Evolutionary conservation across 257 asterid genomes (phyloP), one percentile per base, ranked within the genome.

Genomic region (Cynanchum wilfordii): DNA sequence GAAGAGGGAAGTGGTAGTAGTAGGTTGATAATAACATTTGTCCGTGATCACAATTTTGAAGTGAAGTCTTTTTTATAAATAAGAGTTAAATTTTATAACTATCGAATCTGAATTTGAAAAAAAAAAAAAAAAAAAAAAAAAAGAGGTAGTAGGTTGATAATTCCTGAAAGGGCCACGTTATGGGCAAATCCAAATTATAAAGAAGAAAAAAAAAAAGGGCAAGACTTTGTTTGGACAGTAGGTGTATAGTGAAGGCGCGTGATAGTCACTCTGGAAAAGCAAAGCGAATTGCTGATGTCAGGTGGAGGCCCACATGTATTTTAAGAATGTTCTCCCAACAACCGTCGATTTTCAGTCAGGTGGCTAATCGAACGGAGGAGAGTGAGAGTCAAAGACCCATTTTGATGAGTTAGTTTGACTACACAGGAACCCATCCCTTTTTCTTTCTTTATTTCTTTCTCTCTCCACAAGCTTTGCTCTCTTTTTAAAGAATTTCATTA

Each of bases 381-480:
- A 7, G 42, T 24, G 64, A 68, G 77, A 80, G 88, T 83, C 85
- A 83, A 84, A 78, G 62, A 62, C 76, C 73, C 76, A 75, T 73
- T 66, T 45, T 51, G 49, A 72, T 68, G 70, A 68, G 74, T 79
- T 47, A 77, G 79, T 84, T 79, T 85, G 87, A 87, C 88, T 62
- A 69, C 58, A 60, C 67, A 52, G 17, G 20, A 66, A 13, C 60
- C 62, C 36, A 16, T 20, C 2, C 19, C 6, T 19, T 30, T 30
- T 30, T 30, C 33, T 30, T 30, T 33, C 4, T 33, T 33, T 33
- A 4, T 33, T 33, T 33, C 38, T 33, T 5, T 33, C 12, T 38
- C 25, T 6, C 11, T 5, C 20, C 25, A 58, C 22, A 47, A 40
- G 8, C 78, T 36, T 25, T 75, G 30, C 66, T 19, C 19, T 25